Evolutionary conservation across 768 basidiomycete genomes (phyloP).

Genomic region (Chlorophyllum brunneum): DNA sequence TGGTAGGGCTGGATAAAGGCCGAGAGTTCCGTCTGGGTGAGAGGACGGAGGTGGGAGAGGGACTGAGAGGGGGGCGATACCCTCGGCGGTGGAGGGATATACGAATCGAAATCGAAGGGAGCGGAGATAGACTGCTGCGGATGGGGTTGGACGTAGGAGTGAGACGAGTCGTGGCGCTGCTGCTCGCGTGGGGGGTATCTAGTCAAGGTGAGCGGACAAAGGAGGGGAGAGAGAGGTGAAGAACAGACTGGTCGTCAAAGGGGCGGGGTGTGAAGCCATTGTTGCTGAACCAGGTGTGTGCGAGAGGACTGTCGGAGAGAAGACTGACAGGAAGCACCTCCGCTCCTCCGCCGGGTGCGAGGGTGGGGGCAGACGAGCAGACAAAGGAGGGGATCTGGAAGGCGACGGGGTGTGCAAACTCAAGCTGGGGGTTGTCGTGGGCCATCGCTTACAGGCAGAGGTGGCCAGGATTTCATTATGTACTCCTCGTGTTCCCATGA

Average conservation of each 20-base stretch:
- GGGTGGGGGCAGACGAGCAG: constrained; percentile 49
- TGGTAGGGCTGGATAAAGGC: constrained; percentile 5
- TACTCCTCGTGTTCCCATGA: constrained; percentile 2
- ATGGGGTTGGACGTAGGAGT: not conserved
- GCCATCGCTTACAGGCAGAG: constrained; percentile 14
- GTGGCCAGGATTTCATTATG: not conserved
- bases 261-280: constrained; percentile 31
- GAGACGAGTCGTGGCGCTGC: not conserved
- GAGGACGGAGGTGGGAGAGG: constrained; percentile 13
- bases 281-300: constrained; percentile 47
- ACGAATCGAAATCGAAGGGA: constrained; percentile 23
- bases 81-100: not conserved
- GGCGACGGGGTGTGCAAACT: constrained; percentile 9
- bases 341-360: constrained; percentile 71
- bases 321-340: constrained; percentile 60
- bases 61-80: constrained; percentile 12
- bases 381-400: constrained; percentile 66
- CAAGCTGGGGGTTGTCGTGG: constrained; percentile 16
- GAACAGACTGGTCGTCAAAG: constrained; percentile 15
- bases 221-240: not conserved
- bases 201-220: constrained; percentile 1
- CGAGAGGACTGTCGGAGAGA: constrained; percentile 21
- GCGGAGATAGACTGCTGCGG: constrained; percentile 13
- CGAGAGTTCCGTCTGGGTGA: constrained; percentile 5
- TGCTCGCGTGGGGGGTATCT: constrained; percentile 2